These are phyloP conservation scores for Cystobasidiaceae sp. DNA, from an alignment of 1,284 basidiomycete species.

Conservation along the genomic window DNA sequence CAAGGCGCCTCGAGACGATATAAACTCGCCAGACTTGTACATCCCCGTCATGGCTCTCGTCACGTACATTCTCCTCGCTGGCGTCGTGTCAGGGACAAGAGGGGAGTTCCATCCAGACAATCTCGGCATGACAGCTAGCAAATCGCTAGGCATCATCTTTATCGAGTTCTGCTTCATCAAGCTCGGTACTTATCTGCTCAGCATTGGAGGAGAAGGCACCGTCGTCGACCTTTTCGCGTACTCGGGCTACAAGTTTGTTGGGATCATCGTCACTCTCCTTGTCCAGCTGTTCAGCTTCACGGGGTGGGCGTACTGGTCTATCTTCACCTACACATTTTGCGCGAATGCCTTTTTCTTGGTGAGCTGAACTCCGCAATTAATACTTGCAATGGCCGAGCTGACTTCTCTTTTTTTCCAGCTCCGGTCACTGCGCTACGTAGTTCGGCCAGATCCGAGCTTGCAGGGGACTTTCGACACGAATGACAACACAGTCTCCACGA, in stretches of 20 bases:
- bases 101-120: constrained; percentile 83
- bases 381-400: background rate
- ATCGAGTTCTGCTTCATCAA: constrained; percentile 85
- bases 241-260: constrained; percentile 96
- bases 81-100: constrained; percentile 72
- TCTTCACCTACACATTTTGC: constrained; percentile 77
- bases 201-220: constrained; percentile 68
- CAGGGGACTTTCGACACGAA: constrained; percentile 37
- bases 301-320: constrained; percentile 59
- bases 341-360: constrained; percentile 94
- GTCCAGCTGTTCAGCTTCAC: constrained; percentile 60
- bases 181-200: constrained; percentile 82
- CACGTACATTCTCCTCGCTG: constrained; percentile 85
- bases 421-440: constrained; percentile 82
- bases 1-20: constrained; percentile 83
- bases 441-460: constrained; percentile 64
- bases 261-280: constrained; percentile 66
- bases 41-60: constrained; percentile 97
- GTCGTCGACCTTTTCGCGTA: constrained; percentile 63
- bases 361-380: constrained; percentile 48
- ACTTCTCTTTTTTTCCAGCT: constrained; percentile 54
- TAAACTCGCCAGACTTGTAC: constrained; percentile 94
- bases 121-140: constrained; percentile 77
- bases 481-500: constrained; percentile 46
- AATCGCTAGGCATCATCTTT: constrained; percentile 58